These are phyloP conservation scores for Ogataea saltuana DNA, from an alignment of 805 yeast genomes.

Conservation along the genomic window DNA sequence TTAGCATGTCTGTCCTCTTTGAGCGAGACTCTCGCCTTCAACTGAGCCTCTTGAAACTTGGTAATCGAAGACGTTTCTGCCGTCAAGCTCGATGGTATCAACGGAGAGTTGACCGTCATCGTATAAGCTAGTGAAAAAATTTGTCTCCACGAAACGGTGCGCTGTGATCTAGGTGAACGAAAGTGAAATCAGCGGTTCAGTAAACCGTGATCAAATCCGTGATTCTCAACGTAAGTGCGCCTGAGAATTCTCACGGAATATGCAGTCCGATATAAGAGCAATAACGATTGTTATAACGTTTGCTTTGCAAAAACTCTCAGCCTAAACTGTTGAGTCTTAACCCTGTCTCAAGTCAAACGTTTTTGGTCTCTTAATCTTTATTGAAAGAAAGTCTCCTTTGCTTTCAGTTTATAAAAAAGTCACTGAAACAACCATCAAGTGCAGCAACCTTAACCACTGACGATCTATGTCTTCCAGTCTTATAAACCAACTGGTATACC, in stretches of 20 bases:
- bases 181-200: not conserved
- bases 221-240: not conserved
- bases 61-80: slow-evolving; percentile 12
- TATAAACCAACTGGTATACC: not conserved
- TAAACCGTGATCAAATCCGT: not conserved
- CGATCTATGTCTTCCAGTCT: not conserved
- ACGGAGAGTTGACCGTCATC: slow-evolving; percentile 18
- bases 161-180: slow-evolving; percentile 8
- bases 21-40: slow-evolving; percentile 8
- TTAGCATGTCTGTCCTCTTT: slow-evolving; percentile 3
- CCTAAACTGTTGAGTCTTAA: not conserved
- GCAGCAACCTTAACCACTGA: not conserved
- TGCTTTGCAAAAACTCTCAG: not conserved
- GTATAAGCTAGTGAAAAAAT: not conserved
- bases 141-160: not conserved
- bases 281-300: not conserved
- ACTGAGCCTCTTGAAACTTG: slow-evolving; percentile 8
- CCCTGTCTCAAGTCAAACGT: not conserved
- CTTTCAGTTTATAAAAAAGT: not conserved
- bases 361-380: not conserved
- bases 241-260: too few relatives aligned
- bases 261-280: too few relatives aligned
- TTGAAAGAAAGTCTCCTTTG: slow-evolving; percentile 1
- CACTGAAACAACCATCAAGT: not conserved
- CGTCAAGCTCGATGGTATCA: slow-evolving; percentile 1